Evolutionary conservation across 768 basidiomycete species (phyloP).

Genomic region (Pulveroboletus sp.): DNA sequence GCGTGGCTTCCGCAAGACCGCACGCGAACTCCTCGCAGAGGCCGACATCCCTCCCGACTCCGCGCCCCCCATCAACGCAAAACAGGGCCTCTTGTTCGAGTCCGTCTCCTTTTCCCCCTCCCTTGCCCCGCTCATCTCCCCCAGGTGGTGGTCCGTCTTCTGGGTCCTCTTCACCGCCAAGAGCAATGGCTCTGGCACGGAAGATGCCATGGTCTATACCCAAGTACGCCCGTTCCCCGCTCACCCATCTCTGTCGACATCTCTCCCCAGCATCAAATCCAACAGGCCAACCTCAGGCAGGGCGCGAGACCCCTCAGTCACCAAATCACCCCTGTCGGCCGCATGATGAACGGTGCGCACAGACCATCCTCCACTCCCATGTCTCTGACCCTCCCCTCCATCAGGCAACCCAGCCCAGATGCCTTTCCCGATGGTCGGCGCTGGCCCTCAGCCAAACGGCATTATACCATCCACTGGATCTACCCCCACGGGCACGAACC

Average conservation of each 20-base stretch:
- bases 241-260: background rate
- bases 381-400: constrained; percentile 14
- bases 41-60: constrained; percentile 62
- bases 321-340: constrained; percentile 25
- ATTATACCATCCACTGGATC: constrained; percentile 31
- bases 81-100: constrained; percentile 82
- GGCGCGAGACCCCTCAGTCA: constrained; percentile 23
- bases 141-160: constrained; percentile 87
- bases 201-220: constrained; percentile 68
- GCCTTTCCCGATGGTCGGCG: constrained; percentile 24
- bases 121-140: background rate
- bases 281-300: constrained; percentile 34
- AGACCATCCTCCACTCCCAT: constrained; percentile 3
- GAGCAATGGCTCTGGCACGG: constrained; percentile 59
- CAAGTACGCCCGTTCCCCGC: constrained; percentile 44
- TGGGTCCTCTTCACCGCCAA: constrained; percentile 84
- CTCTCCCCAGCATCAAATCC: constrained; percentile 34
- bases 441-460: constrained; percentile 45
- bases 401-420: constrained; percentile 25
- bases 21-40: constrained; percentile 59
- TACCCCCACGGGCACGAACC: constrained; percentile 26
- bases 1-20: constrained; percentile 73
- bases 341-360: constrained; percentile 35
- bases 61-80: constrained; percentile 75
- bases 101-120: constrained; percentile 31